Percentiles rank a stretch among this genome's conserved stretches.
Evolutionary conservation across 441 rosid species (phyloP).

Genomic region (Bruguiera hainesii): DNA sequence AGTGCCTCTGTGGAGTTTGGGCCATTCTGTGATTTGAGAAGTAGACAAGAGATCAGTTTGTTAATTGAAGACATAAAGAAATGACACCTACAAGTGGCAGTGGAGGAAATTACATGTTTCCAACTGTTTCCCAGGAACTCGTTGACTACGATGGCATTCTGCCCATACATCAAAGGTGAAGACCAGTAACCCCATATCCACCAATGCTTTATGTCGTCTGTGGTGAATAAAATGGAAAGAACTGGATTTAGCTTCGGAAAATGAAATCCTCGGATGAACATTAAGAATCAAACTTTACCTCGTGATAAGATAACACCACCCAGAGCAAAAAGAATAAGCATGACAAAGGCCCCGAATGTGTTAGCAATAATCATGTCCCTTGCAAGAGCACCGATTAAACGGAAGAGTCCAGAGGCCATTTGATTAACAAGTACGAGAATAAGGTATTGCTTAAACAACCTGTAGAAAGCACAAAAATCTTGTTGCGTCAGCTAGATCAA

Average conservation of each 20-base stretch:
- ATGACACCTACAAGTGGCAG: background rate
- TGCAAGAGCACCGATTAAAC: constrained; percentile 50
- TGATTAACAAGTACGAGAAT: constrained; percentile 48
- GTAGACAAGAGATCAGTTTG: background rate
- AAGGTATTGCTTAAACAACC: constrained; percentile 59
- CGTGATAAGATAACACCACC: constrained; percentile 64
- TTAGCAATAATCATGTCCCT: constrained; percentile 65
- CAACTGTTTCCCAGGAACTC: constrained; percentile 68
- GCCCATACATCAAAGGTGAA: constrained; percentile 73
- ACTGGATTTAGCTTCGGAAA: no score
- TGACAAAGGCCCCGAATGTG: constrained; percentile 62
- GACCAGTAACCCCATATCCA: constrained; percentile 74
- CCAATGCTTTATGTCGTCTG: constrained; percentile 60
- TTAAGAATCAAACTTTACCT: constrained; percentile 25
- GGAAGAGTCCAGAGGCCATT: constrained; percentile 66
- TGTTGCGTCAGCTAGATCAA: background rate
- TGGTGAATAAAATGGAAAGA: background rate
- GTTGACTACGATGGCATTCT: constrained; percentile 58
- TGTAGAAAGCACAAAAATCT: constrained; percentile 24
- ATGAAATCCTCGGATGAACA: background rate
- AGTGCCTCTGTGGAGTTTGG: background rate
- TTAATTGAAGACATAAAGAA: background rate
- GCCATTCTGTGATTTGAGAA: background rate
- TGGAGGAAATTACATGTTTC: constrained; percentile 38
- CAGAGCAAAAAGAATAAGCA: constrained; percentile 49